Conservation (phyloP, 2,329 filamentous ascomycete genomes). For the Paracoccidioides lutzii region DNA sequence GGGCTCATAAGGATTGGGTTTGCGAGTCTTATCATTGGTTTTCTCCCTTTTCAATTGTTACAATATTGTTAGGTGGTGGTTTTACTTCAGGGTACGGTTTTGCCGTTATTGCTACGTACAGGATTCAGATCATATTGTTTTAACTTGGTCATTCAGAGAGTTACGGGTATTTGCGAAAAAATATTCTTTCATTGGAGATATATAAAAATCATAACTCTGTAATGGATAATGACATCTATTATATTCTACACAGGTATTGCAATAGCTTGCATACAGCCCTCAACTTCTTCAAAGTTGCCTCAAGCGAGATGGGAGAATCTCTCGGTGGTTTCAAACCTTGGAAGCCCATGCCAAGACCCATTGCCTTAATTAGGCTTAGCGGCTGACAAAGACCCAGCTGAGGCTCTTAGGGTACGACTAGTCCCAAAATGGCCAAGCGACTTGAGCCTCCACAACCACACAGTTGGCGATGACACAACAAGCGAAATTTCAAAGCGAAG, state of each 20-base stretch:
- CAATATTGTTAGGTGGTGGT: background rate
- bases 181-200: background rate
- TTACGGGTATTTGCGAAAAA: background rate
- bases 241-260: background rate
- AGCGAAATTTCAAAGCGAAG: conserved; percentile 10
- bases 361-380: background rate
- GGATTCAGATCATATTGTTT: too few relatives aligned
- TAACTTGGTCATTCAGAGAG: too few relatives aligned
- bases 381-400: background rate
- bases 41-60: background rate
- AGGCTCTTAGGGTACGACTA: conserved; percentile 27
- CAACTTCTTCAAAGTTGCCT: too few relatives aligned
- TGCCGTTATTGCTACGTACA: background rate
- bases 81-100: background rate
- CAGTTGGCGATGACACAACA: conserved; percentile 11
- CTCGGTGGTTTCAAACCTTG: background rate
- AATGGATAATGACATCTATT: background rate
- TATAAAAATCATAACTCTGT: background rate
- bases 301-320: background rate
- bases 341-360: background rate
- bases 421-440: conserved; percentile 30
- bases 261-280: too few relatives aligned
- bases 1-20: background rate
- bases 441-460: conserved; percentile 24
- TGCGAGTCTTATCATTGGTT: background rate